Percentiles rank a stretch among this genome's conserved stretches.
Conservation (phyloP, 1,139 yeast genomes). For the Taiozyma onychis region DNA sequence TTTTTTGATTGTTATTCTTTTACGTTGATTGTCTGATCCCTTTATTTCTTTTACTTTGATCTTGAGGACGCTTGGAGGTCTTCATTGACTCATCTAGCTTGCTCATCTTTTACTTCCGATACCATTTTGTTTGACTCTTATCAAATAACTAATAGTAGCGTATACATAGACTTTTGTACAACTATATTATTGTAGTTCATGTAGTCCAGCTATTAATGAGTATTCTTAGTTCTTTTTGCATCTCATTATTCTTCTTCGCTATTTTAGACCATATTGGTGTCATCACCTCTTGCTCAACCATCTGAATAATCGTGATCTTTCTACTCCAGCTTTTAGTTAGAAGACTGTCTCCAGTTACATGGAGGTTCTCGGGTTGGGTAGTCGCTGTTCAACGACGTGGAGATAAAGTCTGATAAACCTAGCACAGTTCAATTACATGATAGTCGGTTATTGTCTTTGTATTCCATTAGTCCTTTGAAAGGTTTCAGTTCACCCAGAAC, state of each 20-base stretch:
- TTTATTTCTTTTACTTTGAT: not conserved
- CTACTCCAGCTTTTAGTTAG: too few species aligned
- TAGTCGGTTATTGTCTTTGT: not conserved
- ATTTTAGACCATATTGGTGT: too few species aligned
- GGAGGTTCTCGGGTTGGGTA: too few species aligned
- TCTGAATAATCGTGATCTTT: too few species aligned
- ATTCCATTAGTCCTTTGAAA: not conserved
- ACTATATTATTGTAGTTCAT: not conserved
- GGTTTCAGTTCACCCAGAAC: constrained; percentile 18
- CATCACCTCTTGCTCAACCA: too few species aligned
- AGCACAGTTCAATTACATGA: not conserved
- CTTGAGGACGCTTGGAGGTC: not conserved
- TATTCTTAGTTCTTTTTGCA: too few species aligned
- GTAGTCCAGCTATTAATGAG: too few species aligned
- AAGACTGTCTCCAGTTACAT: too few species aligned
- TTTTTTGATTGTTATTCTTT: not conserved
- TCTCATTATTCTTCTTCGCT: too few species aligned
- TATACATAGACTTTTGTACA: not conserved
- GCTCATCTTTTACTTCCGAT: not conserved
- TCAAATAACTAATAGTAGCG: not conserved
- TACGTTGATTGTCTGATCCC: not conserved
- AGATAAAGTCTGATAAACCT: not conserved
- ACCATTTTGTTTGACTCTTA: not conserved
- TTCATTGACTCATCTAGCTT: not conserved
- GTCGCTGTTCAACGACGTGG: too few species aligned